Evolutionary conservation across 2,329 filamentous ascomycete genomes (phyloP).

Genomic region (Paecilomyces sp.): DNA sequence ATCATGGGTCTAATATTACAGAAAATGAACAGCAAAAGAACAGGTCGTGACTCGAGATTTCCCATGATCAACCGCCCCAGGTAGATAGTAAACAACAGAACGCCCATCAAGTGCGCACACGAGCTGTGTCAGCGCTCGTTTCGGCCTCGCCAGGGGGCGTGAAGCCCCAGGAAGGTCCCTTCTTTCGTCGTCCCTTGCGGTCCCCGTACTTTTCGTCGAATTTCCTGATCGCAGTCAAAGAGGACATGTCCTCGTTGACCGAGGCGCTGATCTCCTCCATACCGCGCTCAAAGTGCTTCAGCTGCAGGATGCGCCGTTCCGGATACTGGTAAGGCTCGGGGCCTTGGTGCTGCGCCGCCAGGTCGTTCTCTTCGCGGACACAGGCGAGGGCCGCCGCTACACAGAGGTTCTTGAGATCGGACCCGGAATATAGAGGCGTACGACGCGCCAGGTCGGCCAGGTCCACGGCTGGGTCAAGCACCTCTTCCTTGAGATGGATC

Average conservation of each 20-base stretch:
- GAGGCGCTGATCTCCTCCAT: conserved; percentile 84
- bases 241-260: conserved; percentile 89
- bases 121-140: conserved; percentile 27
- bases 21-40: not conserved
- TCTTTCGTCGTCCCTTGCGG: conserved; percentile 58
- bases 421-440: conserved; percentile 45
- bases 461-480: conserved; percentile 34
- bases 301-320: conserved; percentile 57
- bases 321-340: conserved; percentile 54
- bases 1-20: conserved; percentile 2
- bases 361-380: conserved; percentile 41
- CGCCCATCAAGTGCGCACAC: conserved; percentile 29
- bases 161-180: conserved; percentile 48
- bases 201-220: conserved; percentile 96
- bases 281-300: conserved; percentile 74
- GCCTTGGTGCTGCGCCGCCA: conserved; percentile 27
- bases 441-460: conserved; percentile 36
- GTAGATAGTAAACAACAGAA: not conserved
- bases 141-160: conserved; percentile 27
- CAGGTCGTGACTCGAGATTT: not conserved
- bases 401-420: conserved; percentile 46
- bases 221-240: conserved; percentile 76
- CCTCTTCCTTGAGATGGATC: conserved; percentile 44
- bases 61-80: conserved; percentile 1
- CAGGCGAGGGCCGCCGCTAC: conserved; percentile 44